Conservation (phyloP, 108 stramenopile genomes). For the Skeletonema costatum region DNA sequence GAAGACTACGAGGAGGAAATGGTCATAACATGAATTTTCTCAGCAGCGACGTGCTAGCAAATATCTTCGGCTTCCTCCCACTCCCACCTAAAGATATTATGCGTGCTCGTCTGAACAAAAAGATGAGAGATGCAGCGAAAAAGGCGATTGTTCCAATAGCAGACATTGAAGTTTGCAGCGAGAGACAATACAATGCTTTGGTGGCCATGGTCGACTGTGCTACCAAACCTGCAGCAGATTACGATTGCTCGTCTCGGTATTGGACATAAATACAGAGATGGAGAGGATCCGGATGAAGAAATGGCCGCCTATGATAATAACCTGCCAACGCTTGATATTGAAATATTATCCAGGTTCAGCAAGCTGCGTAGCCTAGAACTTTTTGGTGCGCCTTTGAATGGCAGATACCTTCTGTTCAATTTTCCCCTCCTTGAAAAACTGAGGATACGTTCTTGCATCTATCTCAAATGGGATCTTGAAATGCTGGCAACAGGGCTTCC, state of each 20-base stretch:
- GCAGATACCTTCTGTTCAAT: not conserved
- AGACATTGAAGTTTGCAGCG: too few relatives aligned
- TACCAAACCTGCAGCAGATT: constrained; percentile 2
- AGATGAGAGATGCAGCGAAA: not conserved
- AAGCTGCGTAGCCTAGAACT: not conserved
- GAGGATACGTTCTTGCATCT: too few relatives aligned
- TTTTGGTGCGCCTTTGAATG: not conserved
- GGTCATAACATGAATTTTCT: not conserved
- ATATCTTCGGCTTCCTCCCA: not conserved
- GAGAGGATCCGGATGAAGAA: not conserved
- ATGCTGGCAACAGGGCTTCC: not conserved
- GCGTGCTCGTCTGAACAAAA: not conserved
- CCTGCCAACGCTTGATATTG: not conserved
- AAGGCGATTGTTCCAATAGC: constrained; percentile 1
- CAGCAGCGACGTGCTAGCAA: not conserved
- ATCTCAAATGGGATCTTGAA: too few relatives aligned
- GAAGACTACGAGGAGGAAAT: too few relatives aligned
- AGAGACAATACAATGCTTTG: constrained; percentile 13
- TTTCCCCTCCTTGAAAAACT: not conserved
- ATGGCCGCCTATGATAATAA: too few relatives aligned
- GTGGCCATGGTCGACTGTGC: not conserved
- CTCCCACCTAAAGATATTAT: not conserved
- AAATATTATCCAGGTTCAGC: not conserved
- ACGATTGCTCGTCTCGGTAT: not conserved
- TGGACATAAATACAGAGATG: not conserved